Percentiles rank a stretch among this genome's conserved stretches.
These are phyloP conservation scores for Leishmania martiniquensis DNA, from an alignment of 208 protist species.

Conservation along the genomic window DNA sequence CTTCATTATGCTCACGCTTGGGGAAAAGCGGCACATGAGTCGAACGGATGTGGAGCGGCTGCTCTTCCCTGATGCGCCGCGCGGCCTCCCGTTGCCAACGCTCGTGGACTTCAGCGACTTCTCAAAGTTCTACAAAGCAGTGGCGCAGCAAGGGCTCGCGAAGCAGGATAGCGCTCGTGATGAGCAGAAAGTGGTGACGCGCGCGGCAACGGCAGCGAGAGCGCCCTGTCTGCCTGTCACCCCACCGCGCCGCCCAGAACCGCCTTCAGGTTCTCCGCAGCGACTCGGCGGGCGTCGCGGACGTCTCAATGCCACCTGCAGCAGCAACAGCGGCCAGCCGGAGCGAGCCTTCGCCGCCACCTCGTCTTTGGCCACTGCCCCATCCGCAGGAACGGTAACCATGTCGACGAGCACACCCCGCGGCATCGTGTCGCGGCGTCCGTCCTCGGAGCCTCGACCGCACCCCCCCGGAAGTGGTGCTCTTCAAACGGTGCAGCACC, in stretches of 20 bases:
- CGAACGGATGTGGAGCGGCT: slow-evolving; percentile 44
- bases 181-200: slow-evolving; percentile 9
- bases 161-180: slow-evolving; percentile 40
- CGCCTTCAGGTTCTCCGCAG: slow-evolving; percentile 10
- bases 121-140: slow-evolving; percentile 61
- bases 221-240: too few species aligned
- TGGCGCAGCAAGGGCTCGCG: slow-evolving; percentile 52
- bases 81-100: slow-evolving; percentile 25
- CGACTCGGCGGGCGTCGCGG: not conserved
- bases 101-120: slow-evolving; percentile 80
- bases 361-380: not conserved
- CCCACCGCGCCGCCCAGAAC: slow-evolving; percentile 9
- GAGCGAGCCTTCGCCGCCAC: not conserved
- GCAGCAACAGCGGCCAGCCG: not conserved
- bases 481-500: slow-evolving; percentile 5
- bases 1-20: slow-evolving; percentile 58
- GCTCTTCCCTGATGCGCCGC: slow-evolving; percentile 31
- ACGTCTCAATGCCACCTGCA: not conserved
- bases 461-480: not conserved
- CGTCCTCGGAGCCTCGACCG: slow-evolving; percentile 22
- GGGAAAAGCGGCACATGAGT: slow-evolving; percentile 36
- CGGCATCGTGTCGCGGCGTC: slow-evolving; percentile 16
- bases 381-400: not conserved
- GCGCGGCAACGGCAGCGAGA: not conserved
- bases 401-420: not conserved